These are phyloP conservation scores for Clavispora fructus DNA, from an alignment of 805 yeast species.

Conservation along the genomic window DNA sequence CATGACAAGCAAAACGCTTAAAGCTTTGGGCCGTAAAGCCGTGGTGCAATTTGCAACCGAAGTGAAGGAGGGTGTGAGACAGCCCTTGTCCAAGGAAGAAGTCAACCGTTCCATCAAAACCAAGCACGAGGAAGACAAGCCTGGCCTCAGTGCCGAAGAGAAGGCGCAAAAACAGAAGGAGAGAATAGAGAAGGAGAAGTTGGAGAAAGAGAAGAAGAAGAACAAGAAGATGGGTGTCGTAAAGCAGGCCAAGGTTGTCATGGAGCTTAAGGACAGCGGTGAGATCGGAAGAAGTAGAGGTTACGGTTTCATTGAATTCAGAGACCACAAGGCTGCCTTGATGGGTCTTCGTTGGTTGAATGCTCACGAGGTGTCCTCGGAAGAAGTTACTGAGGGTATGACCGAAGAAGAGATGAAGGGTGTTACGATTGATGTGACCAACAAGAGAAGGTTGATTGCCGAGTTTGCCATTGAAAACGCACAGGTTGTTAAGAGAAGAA, in stretches of 20 bases:
- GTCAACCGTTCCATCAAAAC: slow-evolving; percentile 68
- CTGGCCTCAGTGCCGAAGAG: slow-evolving; percentile 18
- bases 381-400: slow-evolving; percentile 69
- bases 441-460: slow-evolving; percentile 74
- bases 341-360: slow-evolving; percentile 98
- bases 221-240: slow-evolving; percentile 85
- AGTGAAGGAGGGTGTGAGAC: slow-evolving; percentile 69
- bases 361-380: slow-evolving; percentile 75
- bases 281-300: slow-evolving; percentile 91
- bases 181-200: slow-evolving; percentile 8
- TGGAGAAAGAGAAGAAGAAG: slow-evolving; percentile 36
- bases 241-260: slow-evolving; percentile 86
- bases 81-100: slow-evolving; percentile 87
- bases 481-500: slow-evolving; percentile 85
- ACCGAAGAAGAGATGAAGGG: slow-evolving; percentile 59
- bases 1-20: slow-evolving; percentile 81
- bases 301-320: slow-evolving; percentile 89
- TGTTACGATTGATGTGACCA: slow-evolving; percentile 49
- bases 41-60: slow-evolving; percentile 92
- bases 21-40: slow-evolving; percentile 90
- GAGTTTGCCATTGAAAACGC: slow-evolving; percentile 97
- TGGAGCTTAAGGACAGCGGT: slow-evolving; percentile 87
- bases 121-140: slow-evolving; percentile 39
- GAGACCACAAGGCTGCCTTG: slow-evolving; percentile 87
- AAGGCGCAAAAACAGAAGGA: slow-evolving; percentile 13